Conservation (phyloP, 306 rosid genomes). For the Clitoria ternatea region DNA sequence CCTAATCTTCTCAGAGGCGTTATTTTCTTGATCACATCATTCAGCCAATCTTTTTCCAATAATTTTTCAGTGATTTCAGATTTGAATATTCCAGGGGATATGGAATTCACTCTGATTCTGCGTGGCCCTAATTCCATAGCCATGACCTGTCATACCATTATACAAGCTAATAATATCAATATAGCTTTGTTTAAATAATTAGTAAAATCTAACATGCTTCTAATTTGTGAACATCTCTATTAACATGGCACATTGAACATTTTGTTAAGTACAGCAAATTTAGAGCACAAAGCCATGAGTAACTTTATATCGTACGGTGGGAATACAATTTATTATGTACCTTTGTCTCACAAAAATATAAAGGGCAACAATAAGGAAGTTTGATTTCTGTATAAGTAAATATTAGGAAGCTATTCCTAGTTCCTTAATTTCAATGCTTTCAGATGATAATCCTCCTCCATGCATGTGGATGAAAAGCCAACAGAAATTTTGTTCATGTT, state of each 20-base stretch:
- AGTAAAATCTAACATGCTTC: background rate
- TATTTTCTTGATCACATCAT: constrained; percentile 49
- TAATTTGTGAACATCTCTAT: background rate
- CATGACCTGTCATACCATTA: constrained; percentile 52
- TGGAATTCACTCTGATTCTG: constrained; percentile 70
- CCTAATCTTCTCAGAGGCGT: constrained; percentile 52
- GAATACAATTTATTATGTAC: background rate
- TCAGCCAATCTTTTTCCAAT: constrained; percentile 64
- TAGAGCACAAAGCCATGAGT: background rate
- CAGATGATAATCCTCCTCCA: background rate
- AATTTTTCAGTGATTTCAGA: constrained; percentile 74
- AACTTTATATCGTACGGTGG: background rate
- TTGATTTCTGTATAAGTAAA: background rate
- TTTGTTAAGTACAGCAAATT: background rate
- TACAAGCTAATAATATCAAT: background rate
- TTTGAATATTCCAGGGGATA: constrained; percentile 76
- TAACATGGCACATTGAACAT: background rate
- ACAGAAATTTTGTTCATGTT: background rate
- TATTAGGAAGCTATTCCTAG: background rate
- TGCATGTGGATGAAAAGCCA: background rate
- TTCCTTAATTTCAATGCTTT: background rate
- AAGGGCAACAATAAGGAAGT: background rate
- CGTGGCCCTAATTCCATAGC: constrained; percentile 66
- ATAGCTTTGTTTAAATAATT: background rate
- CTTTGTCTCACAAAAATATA: background rate